These are phyloP conservation scores for Xylaria flabelliformis DNA, from an alignment of 495 filamentous ascomycete genomes.

Conservation along the genomic window DNA sequence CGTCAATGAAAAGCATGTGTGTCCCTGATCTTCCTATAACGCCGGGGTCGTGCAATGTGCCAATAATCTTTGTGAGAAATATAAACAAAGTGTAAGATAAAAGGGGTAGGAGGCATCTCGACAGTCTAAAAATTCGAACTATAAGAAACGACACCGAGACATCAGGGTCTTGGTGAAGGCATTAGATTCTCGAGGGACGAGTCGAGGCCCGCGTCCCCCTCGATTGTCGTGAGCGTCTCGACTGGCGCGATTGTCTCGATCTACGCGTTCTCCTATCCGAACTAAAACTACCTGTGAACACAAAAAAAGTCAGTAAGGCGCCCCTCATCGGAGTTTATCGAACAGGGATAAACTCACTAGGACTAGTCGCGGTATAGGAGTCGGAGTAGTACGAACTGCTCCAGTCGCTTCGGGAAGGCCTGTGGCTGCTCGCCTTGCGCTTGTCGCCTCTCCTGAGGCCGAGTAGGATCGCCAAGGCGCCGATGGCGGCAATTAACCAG, in stretches of 20 bases:
- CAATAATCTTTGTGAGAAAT: slow-evolving; percentile 19
- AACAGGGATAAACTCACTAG: slow-evolving; percentile 52
- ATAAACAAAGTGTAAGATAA: slow-evolving; percentile 29
- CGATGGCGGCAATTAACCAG: slow-evolving; percentile 59
- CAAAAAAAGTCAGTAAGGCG: slow-evolving; percentile 39
- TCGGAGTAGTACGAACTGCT: slow-evolving; percentile 57
- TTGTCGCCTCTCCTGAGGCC: slow-evolving; percentile 75
- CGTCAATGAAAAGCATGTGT: not conserved
- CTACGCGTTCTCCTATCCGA: slow-evolving; percentile 48
- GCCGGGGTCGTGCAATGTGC: slow-evolving; percentile 26
- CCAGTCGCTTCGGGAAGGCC: slow-evolving; percentile 54
- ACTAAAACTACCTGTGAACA: slow-evolving; percentile 53
- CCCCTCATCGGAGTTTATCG: slow-evolving; percentile 35
- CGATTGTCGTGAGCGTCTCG: slow-evolving; percentile 35
- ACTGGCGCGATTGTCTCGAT: slow-evolving; percentile 40
- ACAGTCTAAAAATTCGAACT: not conserved
- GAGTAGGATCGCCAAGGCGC: slow-evolving; percentile 70
- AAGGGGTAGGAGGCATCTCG: slow-evolving; percentile 2
- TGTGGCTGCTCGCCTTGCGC: slow-evolving; percentile 48
- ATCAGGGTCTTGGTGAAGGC: not conserved
- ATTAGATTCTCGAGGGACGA: slow-evolving; percentile 31
- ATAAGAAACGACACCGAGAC: not conserved
- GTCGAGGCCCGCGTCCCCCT: slow-evolving; percentile 32
- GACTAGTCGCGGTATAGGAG: slow-evolving; percentile 52
- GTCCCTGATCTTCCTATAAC: slow-evolving; percentile 15